Conservation (phyloP, 164 flowering plant genomes). For the Pachysandra terminalis region DNA sequence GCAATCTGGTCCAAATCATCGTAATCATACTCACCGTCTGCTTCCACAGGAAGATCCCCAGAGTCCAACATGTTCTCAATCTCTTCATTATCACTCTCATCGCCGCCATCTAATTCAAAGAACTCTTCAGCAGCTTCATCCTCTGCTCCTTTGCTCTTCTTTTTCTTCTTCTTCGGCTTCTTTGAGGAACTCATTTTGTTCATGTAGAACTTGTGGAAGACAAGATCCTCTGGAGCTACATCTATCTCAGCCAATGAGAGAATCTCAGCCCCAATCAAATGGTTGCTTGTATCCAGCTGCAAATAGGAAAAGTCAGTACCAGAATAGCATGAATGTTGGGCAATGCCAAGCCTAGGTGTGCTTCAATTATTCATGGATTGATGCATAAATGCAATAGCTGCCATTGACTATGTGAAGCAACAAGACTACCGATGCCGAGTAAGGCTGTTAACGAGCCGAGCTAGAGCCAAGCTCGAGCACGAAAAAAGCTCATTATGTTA, state of each 20-base stretch:
- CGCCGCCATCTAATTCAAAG: slow-evolving; percentile 37
- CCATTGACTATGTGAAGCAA: too few species aligned
- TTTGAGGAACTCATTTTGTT: slow-evolving; percentile 68
- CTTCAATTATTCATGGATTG: neutral
- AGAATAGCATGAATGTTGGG: neutral
- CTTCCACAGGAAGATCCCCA: slow-evolving; percentile 27
- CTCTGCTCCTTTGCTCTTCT: slow-evolving; percentile 43
- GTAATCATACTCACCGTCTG: slow-evolving; percentile 76
- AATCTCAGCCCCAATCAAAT: slow-evolving; percentile 77
- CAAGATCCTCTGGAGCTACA: slow-evolving; percentile 92
- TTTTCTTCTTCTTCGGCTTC: slow-evolving; percentile 81
- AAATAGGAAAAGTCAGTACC: slow-evolving; percentile 14
- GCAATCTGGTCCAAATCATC: slow-evolving; percentile 70
- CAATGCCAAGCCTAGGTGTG: neutral
- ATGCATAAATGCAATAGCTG: too few species aligned
- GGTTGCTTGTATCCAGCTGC: slow-evolving; percentile 75
- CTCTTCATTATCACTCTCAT: slow-evolving; percentile 86
- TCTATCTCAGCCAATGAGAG: slow-evolving; percentile 78
- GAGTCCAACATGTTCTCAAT: slow-evolving; percentile 68
- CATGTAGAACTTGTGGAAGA: slow-evolving; percentile 86
- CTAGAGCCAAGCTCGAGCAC: too few species aligned
- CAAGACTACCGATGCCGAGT: too few species aligned
- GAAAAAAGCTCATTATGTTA: too few species aligned
- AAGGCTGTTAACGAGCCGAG: too few species aligned
- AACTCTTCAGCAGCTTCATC: slow-evolving; percentile 73